Conservation (phyloP, 257 asterid genomes). For the Marsdenia floribunda region DNA sequence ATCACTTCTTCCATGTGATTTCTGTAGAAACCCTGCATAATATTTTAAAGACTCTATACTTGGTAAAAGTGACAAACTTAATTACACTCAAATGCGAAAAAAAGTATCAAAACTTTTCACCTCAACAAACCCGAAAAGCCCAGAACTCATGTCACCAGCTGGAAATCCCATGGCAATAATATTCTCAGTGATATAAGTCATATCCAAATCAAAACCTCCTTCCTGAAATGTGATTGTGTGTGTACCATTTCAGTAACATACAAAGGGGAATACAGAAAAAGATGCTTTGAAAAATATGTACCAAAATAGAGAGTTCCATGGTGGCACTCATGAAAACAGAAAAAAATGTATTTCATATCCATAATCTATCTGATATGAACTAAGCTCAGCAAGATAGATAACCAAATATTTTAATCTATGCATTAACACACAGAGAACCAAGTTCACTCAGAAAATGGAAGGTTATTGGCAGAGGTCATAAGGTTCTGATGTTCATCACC, state of each 20-base stretch:
- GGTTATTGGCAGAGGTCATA: not conserved
- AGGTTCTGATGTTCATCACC: not conserved
- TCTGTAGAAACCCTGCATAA: constrained; percentile 77
- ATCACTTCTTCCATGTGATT: constrained; percentile 99
- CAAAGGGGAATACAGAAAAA: not conserved
- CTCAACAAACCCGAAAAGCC: constrained; percentile 93
- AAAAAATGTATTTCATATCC: not conserved
- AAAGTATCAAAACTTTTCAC: constrained; percentile 30
- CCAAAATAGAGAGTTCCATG: not conserved
- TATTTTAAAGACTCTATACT: constrained; percentile 17
- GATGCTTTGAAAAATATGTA: not conserved
- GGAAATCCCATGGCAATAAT: constrained; percentile 99
- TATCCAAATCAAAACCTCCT: constrained; percentile 96
- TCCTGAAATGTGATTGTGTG: constrained; percentile 44
- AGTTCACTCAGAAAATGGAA: not conserved
- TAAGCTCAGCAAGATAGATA: not conserved
- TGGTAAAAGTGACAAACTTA: constrained; percentile 15
- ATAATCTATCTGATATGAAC: not conserved
- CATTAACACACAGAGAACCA: not conserved
- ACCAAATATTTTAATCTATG: not conserved
- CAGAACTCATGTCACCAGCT: constrained; percentile 96
- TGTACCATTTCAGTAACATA: not conserved
- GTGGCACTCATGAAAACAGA: constrained; percentile 1
- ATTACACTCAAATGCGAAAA: constrained; percentile 4
- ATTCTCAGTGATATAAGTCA: constrained; percentile 96